Conservation (phyloP, 306 rosid genomes). For the Astragalus glycyphyllos region DNA sequence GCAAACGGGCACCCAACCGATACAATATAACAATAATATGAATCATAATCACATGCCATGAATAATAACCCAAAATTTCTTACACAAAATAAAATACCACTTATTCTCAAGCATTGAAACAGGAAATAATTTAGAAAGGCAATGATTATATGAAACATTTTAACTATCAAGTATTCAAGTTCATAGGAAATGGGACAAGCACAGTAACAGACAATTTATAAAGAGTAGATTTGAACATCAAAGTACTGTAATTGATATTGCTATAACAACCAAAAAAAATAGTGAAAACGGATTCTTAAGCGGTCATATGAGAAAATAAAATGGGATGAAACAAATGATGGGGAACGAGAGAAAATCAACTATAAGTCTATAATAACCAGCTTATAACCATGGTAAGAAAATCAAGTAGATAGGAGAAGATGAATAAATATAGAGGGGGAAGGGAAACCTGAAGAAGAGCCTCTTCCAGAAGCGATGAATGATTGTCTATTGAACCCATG, state of each 20-base stretch:
- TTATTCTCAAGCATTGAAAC: neutral
- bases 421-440: neutral
- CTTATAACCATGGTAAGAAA: no score
- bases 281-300: no score
- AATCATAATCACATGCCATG: no score
- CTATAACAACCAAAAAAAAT: neutral
- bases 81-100: neutral
- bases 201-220: neutral
- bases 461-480: slow-evolving; percentile 41
- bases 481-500: slow-evolving; percentile 34
- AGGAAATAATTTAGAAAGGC: neutral
- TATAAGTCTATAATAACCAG: no score
- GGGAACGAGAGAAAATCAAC: no score
- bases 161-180: slow-evolving; percentile 13
- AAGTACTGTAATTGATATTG: neutral
- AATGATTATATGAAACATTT: neutral
- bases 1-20: no score
- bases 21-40: no score
- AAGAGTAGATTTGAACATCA: slow-evolving; percentile 7
- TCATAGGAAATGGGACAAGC: neutral
- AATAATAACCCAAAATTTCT: no score
- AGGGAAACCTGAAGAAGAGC: slow-evolving; percentile 47
- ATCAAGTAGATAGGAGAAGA: neutral
- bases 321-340: no score
- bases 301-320: no score